These are phyloP conservation scores for Aspergillus leporis DNA, from an alignment of 495 filamentous ascomycete genomes.

Conservation along the genomic window DNA sequence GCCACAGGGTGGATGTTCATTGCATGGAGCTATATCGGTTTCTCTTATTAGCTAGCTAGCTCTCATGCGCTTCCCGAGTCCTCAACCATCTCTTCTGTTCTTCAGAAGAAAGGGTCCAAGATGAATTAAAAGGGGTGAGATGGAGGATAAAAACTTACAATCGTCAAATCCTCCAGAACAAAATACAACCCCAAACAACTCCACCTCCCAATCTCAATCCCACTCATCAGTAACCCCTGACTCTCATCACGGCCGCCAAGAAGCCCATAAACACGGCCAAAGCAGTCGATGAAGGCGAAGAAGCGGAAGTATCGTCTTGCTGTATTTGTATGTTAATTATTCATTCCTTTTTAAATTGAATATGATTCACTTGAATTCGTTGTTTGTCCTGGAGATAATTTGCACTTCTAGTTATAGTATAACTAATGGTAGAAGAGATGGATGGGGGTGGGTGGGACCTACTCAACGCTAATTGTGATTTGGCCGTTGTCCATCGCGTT, in stretches of 20 bases:
- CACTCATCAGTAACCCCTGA: constrained; percentile 17
- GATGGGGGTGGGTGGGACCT: constrained; percentile 11
- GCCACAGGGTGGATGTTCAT: constrained; percentile 41
- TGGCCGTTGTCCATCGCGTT: constrained; percentile 29
- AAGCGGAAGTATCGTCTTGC: constrained; percentile 61
- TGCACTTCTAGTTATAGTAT: no score
- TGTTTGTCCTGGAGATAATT: no score
- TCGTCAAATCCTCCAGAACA: constrained; percentile 41
- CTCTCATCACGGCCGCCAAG: constrained; percentile 19
- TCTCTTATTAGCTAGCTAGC: no score
- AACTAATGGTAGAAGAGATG: no score
- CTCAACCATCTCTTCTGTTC: background rate
- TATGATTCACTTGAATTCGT: no score
- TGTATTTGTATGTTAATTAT: background rate
- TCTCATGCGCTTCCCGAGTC: no score
- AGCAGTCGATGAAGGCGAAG: constrained; percentile 63
- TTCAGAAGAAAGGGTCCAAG: no score
- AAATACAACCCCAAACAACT: constrained; percentile 43
- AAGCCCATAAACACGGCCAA: constrained; percentile 45
- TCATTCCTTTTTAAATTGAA: no score
- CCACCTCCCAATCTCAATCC: constrained; percentile 37
- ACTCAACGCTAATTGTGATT: constrained; percentile 38
- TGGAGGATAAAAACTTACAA: constrained; percentile 27
- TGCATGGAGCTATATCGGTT: constrained; percentile 54
- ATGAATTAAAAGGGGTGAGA: no score